A percentile compares a stretch with the other conserved stretches of the same genome.
phyloP scores from a whole-genome alignment of 768 basidiomycete species.

The Favolaschia claudopus region DNA sequence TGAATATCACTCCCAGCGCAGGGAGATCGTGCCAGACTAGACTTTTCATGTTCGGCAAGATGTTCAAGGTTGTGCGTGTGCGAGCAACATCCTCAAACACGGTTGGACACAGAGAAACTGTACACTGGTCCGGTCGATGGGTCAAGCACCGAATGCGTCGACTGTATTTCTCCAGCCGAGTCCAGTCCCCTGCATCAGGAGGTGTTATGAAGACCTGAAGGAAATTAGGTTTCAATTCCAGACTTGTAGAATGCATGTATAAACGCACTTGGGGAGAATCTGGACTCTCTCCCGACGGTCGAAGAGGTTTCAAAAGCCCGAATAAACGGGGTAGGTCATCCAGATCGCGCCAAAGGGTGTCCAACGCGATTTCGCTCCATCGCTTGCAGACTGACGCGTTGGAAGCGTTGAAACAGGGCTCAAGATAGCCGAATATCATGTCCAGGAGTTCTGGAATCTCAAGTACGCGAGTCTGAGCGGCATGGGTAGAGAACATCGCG shows the following conservation, averaged over 20 bases:
- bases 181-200: conserved; percentile 61
- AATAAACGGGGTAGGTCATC: conserved; percentile 55
- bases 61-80: conserved; percentile 57
- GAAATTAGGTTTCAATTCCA: neutral
- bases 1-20: conserved; percentile 55
- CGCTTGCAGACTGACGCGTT: conserved; percentile 64
- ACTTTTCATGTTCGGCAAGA: conserved; percentile 62
- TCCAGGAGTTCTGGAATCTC: conserved; percentile 67
- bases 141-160: conserved; percentile 52
- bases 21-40: conserved; percentile 55
- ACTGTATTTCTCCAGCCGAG: conserved; percentile 61
- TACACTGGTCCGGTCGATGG: conserved; percentile 27
- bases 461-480: conserved; percentile 46
- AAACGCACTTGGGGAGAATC: conserved; percentile 37
- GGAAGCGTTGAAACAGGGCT: conserved; percentile 44
- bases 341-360: conserved; percentile 65
- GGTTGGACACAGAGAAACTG: conserved; percentile 36
- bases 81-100: conserved; percentile 65
- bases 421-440: conserved; percentile 60
- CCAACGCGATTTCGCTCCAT: conserved; percentile 67
- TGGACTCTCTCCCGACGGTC: conserved; percentile 15
- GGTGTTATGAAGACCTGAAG: conserved; percentile 51
- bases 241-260: neutral
- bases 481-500: neutral
- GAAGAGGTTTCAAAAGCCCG: conserved; percentile 55